A percentile compares a stretch with the other conserved stretches of the same genome.
Evolutionary conservation across 306 rosid species (phyloP).

Genomic region (Citrullus amarus): DNA sequence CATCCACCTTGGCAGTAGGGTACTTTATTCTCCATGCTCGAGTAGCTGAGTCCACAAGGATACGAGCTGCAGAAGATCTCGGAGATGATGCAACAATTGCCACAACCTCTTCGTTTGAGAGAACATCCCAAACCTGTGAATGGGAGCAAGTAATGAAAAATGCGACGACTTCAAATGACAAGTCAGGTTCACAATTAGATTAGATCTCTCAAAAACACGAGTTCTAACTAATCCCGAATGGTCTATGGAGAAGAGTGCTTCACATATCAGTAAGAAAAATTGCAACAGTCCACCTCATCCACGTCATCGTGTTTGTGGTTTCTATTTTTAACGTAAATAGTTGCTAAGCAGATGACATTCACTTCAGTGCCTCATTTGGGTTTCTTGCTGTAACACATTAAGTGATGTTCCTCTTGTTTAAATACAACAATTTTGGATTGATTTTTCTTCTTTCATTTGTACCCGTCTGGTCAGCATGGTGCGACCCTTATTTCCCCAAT

Average conservation of each 20-base stretch:
- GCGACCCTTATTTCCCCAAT: not conserved
- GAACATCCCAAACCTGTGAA: slow-evolving; percentile 75
- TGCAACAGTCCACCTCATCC: not conserved
- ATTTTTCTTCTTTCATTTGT: not conserved
- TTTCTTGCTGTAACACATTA: not conserved
- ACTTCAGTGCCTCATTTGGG: not conserved
- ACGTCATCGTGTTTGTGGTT: not conserved
- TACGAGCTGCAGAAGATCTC: slow-evolving; percentile 41
- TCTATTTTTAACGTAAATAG: not conserved
- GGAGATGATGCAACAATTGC: slow-evolving; percentile 44
- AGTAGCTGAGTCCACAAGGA: slow-evolving; percentile 48
- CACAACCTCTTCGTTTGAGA: slow-evolving; percentile 62
- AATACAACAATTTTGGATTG: not conserved
- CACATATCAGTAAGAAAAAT: not conserved
- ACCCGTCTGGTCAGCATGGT: not conserved
- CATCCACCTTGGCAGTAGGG: slow-evolving; percentile 52
- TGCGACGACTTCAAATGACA: not conserved
- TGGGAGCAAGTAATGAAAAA: not conserved
- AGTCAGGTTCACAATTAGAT: not conserved
- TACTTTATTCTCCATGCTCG: slow-evolving; percentile 47
- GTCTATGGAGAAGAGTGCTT: not conserved
- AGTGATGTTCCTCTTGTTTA: not conserved
- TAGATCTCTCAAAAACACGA: not conserved
- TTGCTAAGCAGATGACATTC: not conserved
- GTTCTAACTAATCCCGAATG: not conserved